Conservation (phyloP, 108 stramenopile species). For the Conticribra guillardii region DNA sequence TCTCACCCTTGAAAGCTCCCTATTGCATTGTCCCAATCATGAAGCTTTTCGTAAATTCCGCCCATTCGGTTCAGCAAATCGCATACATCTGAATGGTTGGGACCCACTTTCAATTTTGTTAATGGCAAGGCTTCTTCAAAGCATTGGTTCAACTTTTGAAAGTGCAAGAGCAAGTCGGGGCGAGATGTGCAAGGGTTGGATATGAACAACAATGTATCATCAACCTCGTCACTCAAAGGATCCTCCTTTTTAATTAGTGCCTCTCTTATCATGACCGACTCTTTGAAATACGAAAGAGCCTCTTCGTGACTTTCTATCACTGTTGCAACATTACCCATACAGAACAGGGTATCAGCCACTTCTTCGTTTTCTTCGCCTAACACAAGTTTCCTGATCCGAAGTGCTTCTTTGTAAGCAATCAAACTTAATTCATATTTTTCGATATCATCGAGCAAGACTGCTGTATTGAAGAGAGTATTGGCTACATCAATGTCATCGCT, state of each 20-base stretch:
- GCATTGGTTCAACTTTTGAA: conserved; percentile 46
- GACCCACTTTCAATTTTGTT: conserved; percentile 46
- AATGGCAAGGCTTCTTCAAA: conserved; percentile 57
- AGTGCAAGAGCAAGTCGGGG: conserved; percentile 22
- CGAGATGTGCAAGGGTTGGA: conserved; percentile 25
- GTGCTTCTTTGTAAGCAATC: conserved; percentile 53
- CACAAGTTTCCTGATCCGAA: conserved; percentile 42
- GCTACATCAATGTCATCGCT: conserved; percentile 54
- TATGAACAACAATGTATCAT: conserved; percentile 43
- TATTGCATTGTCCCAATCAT: conserved; percentile 60
- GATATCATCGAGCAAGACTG: conserved; percentile 54
- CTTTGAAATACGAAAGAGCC: conserved; percentile 48
- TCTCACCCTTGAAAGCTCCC: conserved; percentile 57
- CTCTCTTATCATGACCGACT: conserved; percentile 39
- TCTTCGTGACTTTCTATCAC: conserved; percentile 46
- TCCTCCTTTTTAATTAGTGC: conserved; percentile 35
- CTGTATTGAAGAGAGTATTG: conserved; percentile 57
- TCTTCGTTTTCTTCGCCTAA: conserved; percentile 40
- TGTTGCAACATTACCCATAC: conserved; percentile 54
- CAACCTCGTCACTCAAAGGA: conserved; percentile 12
- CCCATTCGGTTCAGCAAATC: conserved; percentile 49
- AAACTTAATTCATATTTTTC: conserved; percentile 55
- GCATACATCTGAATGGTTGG: conserved; percentile 39
- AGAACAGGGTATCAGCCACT: conserved; percentile 58
- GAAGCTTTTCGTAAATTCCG: conserved; percentile 47